Evolutionary conservation across 306 rosid species (phyloP).

Genomic region (Prunus salicina): DNA sequence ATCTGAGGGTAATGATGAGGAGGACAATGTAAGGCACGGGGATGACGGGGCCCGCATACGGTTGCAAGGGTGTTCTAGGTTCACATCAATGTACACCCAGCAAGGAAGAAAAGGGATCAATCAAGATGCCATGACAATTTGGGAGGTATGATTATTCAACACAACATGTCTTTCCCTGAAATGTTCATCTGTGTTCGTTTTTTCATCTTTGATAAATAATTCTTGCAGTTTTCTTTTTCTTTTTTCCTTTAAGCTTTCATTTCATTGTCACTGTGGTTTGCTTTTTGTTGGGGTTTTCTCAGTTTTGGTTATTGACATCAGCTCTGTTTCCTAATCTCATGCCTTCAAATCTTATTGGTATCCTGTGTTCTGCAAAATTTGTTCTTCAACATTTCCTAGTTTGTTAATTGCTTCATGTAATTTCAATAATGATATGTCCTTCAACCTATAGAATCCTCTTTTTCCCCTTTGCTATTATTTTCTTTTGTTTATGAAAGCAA

Average conservation of each 20-base stretch:
- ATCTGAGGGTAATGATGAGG: conserved; percentile 23
- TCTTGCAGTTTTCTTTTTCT: neutral
- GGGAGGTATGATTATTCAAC: conserved; percentile 56
- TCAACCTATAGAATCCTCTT: neutral
- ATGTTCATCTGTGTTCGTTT: too few relatives aligned
- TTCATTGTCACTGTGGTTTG: too few relatives aligned
- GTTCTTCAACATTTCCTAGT: neutral
- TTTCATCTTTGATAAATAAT: neutral
- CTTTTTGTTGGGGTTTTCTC: neutral
- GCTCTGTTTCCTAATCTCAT: neutral
- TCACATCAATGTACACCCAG: conserved; percentile 64
- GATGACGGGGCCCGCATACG: conserved; percentile 46
- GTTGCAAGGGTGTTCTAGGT: conserved; percentile 47
- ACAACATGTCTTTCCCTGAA: neutral
- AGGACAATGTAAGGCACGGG: conserved; percentile 23
- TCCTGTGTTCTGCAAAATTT: neutral
- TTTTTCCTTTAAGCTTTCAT: neutral
- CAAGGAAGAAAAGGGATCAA: conserved; percentile 83
- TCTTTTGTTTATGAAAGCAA: neutral
- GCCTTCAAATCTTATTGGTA: neutral
- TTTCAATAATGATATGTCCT: neutral
- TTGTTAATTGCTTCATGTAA: neutral
- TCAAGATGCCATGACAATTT: conserved; percentile 87
- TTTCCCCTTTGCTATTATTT: neutral
- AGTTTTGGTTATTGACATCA: neutral